phyloP scores from a whole-genome alignment of 805 yeast species.

The Lipomyces yamadae region DNA sequence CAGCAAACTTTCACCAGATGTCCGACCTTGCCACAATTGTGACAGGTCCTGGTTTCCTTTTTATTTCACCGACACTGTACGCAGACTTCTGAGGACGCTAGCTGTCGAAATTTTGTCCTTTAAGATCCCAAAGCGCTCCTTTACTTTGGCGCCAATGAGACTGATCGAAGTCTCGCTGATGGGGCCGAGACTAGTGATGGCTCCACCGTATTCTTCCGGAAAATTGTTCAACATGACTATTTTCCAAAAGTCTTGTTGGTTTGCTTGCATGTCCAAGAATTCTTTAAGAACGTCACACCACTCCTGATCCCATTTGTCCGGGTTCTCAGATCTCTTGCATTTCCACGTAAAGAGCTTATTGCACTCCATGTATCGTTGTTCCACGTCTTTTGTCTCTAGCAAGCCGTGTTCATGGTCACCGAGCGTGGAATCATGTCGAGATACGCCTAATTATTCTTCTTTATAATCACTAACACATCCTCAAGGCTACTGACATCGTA shows the following conservation, averaged over 20 bases:
- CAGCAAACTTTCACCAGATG: no score
- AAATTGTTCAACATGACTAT: background rate
- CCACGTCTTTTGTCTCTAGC: background rate
- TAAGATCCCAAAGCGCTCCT: no score
- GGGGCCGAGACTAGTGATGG: no score
- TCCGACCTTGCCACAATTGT: no score
- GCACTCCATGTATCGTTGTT: background rate
- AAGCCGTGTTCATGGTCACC: background rate
- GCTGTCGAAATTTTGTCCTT: no score
- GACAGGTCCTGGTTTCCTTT: no score
- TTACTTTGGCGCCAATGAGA: no score
- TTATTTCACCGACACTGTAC: no score
- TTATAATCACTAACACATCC: background rate
- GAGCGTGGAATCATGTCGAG: background rate
- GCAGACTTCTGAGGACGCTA: no score
- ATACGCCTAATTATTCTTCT: background rate
- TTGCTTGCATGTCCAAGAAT: background rate
- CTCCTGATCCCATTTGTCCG: background rate
- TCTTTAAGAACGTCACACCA: background rate
- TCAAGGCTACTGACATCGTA: background rate
- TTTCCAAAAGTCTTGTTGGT: background rate
- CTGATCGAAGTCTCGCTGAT: no score
- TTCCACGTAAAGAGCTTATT: background rate
- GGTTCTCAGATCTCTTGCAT: background rate
- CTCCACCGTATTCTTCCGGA: background rate